Conservation (phyloP, 1,284 basidiomycete genomes). For the Apiotrichum veenhuisii region DNA sequence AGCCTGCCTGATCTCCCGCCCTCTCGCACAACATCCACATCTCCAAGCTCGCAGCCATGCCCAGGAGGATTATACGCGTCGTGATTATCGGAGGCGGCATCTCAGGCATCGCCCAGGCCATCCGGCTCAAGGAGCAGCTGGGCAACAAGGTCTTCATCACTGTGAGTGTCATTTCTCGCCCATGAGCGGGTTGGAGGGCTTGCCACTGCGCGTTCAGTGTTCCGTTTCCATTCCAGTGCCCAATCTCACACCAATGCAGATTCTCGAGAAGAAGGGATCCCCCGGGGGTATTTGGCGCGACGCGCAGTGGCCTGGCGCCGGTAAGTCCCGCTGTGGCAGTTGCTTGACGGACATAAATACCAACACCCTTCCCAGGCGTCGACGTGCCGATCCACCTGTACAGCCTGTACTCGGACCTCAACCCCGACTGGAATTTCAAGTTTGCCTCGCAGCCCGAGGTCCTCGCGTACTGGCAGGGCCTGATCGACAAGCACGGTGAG, state of each 20-base stretch:
- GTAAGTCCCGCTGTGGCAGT: background rate
- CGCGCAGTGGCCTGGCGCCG: conserved; percentile 24
- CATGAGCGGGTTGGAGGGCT: too few species aligned
- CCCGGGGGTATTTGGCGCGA: conserved; percentile 35
- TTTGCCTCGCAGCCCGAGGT: conserved; percentile 23
- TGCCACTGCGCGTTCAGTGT: too few species aligned
- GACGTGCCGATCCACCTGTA: conserved; percentile 36
- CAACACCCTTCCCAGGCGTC: conserved; percentile 15
- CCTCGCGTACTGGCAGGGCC: conserved; percentile 24
- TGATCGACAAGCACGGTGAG: conserved; percentile 16
- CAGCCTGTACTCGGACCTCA: conserved; percentile 25
- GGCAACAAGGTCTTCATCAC: conserved; percentile 22
- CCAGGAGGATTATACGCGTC: conserved; percentile 4
- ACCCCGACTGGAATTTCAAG: conserved; percentile 12
- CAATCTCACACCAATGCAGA: conserved; percentile 7
- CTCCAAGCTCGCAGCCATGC: too few species aligned
- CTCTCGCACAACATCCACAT: too few species aligned
- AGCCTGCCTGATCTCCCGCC: too few species aligned
- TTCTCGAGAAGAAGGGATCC: conserved; percentile 23
- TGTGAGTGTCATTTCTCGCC: too few species aligned
- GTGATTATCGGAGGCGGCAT: conserved; percentile 24
- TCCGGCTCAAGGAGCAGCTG: conserved; percentile 24
- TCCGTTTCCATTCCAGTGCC: too few species aligned
- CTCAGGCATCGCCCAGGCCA: conserved; percentile 31
- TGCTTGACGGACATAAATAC: background rate